Conservation (phyloP, 2,329 filamentous ascomycete species). For the Microsporum ferrugineum region DNA sequence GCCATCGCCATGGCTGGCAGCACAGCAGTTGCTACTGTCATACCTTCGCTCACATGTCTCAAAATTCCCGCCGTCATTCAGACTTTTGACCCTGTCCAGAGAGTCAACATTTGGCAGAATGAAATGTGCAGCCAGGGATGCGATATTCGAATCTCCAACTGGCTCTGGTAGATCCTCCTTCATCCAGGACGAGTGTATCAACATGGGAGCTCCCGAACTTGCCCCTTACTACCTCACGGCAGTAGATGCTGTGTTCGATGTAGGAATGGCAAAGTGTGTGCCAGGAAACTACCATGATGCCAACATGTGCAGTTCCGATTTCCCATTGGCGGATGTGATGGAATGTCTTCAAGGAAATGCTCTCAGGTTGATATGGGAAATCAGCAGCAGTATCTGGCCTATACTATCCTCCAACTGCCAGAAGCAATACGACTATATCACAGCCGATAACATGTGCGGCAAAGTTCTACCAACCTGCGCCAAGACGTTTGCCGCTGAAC, state of each 20-base stretch:
- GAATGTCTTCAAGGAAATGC: not conserved
- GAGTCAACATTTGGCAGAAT: not conserved
- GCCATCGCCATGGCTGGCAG: not conserved
- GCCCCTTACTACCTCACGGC: not conserved
- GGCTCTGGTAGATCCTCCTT: not conserved
- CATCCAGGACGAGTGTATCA: not conserved
- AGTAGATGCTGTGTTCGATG: not conserved
- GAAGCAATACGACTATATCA: not conserved
- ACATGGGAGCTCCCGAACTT: not conserved
- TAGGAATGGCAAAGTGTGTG: not conserved
- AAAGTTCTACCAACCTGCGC: not conserved
- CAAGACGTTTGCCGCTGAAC: not conserved
- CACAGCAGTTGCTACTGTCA: not conserved
- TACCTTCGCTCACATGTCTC: not conserved
- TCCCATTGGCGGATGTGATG: not conserved
- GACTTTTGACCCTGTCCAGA: not conserved
- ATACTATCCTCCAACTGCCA: not conserved
- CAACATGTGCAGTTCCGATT: not conserved
- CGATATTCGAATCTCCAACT: not conserved
- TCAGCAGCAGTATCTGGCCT: not conserved
- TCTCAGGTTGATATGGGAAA: not conserved
- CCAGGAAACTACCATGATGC: not conserved
- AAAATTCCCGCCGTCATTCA: not conserved
- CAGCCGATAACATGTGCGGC: not conserved
- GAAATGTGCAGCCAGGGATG: not conserved